Percentiles rank a stretch among this genome's conserved stretches.
These are phyloP conservation scores for Plantago elongata DNA, from an alignment of 257 asterid genomes.

Conservation along the genomic window DNA sequence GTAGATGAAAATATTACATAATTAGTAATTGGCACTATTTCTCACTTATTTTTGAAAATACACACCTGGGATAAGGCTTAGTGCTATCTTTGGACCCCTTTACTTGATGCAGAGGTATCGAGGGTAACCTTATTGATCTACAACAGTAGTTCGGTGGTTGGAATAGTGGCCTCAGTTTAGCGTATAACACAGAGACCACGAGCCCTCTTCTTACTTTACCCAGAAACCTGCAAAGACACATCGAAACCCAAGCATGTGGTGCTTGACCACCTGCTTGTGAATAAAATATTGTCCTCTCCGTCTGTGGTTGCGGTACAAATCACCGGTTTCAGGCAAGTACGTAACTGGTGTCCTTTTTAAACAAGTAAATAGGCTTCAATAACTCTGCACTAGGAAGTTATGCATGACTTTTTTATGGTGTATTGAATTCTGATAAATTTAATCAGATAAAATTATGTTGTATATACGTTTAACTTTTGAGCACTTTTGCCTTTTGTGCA, in stretches of 20 bases:
- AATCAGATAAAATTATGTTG: background rate
- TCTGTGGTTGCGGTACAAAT: conserved; percentile 79
- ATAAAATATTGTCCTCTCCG: conserved; percentile 63
- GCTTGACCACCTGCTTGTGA: conserved; percentile 80
- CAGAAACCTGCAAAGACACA: conserved; percentile 35
- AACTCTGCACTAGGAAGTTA: background rate
- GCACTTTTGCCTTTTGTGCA: background rate
- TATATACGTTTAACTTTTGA: background rate
- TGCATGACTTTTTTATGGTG: background rate
- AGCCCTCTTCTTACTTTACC: conserved; percentile 1
- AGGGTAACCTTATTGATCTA: too few relatives aligned
- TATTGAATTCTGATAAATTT: background rate
- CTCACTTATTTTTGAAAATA: too few relatives aligned
- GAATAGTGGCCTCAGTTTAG: too few relatives aligned
- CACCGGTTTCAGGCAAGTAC: conserved; percentile 81
- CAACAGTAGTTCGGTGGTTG: too few relatives aligned
- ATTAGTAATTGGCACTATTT: too few relatives aligned
- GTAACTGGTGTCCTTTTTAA: conserved; percentile 84
- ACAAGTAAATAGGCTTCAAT: conserved; percentile 61
- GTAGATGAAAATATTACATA: too few relatives aligned
- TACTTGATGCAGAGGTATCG: too few relatives aligned
- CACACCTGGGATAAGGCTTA: too few relatives aligned
- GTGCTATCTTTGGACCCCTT: too few relatives aligned
- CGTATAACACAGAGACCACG: background rate
- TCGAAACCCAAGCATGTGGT: conserved; percentile 74